phyloP scores from a whole-genome alignment of 2,329 filamentous ascomycete species.

The Apiospora malaysiana region DNA sequence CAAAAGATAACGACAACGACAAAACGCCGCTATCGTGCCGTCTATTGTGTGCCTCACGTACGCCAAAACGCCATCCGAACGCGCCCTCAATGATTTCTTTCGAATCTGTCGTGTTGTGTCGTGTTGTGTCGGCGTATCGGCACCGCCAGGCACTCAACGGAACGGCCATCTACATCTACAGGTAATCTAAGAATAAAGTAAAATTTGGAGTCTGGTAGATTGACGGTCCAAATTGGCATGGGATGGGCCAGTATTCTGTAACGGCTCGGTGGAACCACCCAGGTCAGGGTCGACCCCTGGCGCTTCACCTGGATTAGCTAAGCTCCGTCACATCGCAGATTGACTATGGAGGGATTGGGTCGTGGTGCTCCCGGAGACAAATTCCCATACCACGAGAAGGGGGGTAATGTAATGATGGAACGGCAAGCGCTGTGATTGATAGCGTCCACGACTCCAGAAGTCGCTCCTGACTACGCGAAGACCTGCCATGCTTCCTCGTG shows the following conservation, averaged over 20 bases:
- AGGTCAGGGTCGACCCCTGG: neutral
- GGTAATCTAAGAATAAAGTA: conserved; percentile 16
- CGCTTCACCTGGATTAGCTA: neutral
- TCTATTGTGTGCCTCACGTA: neutral
- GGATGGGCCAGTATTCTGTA: conserved; percentile 13
- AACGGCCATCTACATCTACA: neutral
- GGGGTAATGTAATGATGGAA: neutral
- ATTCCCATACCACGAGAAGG: neutral
- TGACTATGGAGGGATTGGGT: neutral
- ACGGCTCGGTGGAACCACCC: conserved; percentile 12
- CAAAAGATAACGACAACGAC: neutral
- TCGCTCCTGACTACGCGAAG: neutral
- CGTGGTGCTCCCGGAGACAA: neutral
- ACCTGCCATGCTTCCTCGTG: neutral
- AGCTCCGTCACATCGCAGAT: neutral
- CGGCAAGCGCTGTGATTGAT: conserved; percentile 4
- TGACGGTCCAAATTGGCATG: neutral
- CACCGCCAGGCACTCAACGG: neutral
- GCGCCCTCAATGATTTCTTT: neutral
- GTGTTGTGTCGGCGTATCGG: neutral
- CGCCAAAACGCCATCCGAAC: neutral
- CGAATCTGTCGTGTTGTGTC: neutral
- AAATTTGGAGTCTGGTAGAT: conserved; percentile 2
- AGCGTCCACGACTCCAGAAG: neutral
- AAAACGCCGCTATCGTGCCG: neutral